Evolutionary conservation across 2,329 filamentous ascomycete genomes (phyloP).

Genomic region (Thermoascus crustaceus): DNA sequence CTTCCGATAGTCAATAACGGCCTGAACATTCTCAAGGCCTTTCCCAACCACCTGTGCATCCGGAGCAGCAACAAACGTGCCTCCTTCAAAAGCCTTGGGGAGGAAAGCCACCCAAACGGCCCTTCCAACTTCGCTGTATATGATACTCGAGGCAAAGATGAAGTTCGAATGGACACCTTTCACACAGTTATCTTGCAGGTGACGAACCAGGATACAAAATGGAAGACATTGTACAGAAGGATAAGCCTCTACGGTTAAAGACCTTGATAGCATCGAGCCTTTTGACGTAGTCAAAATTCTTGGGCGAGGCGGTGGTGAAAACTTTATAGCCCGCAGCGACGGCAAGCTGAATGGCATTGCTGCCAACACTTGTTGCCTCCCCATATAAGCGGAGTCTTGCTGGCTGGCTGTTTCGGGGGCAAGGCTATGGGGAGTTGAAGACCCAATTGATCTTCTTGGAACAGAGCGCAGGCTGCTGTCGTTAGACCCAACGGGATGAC

Average conservation of each 20-base stretch:
- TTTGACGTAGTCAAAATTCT: conserved; percentile 37
- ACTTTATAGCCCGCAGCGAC: conserved; percentile 33
- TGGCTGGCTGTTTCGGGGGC: conserved; percentile 12
- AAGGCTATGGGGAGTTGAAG: conserved; percentile 10
- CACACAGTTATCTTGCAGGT: too few relatives aligned
- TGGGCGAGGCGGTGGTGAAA: conserved; percentile 27
- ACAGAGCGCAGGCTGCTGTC: conserved; percentile 18
- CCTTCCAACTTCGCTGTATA: conserved; percentile 8
- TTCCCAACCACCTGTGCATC: conserved; percentile 34
- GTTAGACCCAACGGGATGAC: conserved; percentile 20
- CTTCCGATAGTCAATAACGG: conserved; percentile 30
- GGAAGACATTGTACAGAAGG: too few relatives aligned
- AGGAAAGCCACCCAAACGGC: conserved; percentile 25
- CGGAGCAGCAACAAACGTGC: conserved; percentile 32
- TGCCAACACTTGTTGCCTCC: conserved; percentile 42
- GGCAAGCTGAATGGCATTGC: conserved; percentile 36
- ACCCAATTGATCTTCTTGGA: conserved; percentile 14
- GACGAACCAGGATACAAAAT: too few relatives aligned
- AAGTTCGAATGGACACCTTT: conserved; percentile 7
- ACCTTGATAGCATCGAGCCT: conserved; percentile 36
- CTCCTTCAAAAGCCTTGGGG: conserved; percentile 30
- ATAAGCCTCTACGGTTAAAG: too few relatives aligned
- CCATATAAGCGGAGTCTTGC: conserved; percentile 40
- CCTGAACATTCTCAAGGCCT: conserved; percentile 37
- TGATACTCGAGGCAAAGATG: too few relatives aligned